These are phyloP conservation scores for Curvularia hawaiiensis DNA, from an alignment of 2,329 filamentous ascomycete species.

Conservation along the genomic window DNA sequence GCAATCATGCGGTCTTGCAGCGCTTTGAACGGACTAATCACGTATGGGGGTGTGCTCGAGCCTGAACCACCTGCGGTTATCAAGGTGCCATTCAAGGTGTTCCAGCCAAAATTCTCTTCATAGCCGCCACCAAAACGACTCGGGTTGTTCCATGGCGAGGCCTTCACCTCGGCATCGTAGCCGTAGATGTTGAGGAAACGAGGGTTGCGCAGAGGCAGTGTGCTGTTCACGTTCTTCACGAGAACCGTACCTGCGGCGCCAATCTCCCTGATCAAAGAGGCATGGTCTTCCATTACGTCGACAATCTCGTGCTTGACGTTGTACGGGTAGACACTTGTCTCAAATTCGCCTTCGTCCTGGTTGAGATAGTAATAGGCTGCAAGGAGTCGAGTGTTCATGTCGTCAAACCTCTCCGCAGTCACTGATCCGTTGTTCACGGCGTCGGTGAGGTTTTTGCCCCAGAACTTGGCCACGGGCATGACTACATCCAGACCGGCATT, in stretches of 20 bases:
- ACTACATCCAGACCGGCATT: conserved; percentile 57
- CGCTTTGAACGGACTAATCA: conserved; percentile 50
- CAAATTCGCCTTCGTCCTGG: conserved; percentile 45
- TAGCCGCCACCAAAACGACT: conserved; percentile 47
- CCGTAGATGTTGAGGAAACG: conserved; percentile 48
- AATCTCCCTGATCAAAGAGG: conserved; percentile 47
- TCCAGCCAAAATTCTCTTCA: conserved; percentile 46
- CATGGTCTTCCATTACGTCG: conserved; percentile 52
- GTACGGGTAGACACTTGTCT: conserved; percentile 30
- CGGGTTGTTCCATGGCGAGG: conserved; percentile 46
- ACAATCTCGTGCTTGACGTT: conserved; percentile 50
- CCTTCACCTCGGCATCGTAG: conserved; percentile 47
- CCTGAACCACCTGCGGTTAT: conserved; percentile 47
- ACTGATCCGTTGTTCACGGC: conserved; percentile 39
- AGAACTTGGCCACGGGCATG: conserved; percentile 44
- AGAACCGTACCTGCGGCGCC: conserved; percentile 49
- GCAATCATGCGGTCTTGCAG: conserved; percentile 39
- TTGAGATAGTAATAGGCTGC: conserved; percentile 43
- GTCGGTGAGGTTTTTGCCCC: conserved; percentile 38
- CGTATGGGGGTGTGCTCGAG: conserved; percentile 47
- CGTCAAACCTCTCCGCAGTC: conserved; percentile 30
- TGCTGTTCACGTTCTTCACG: conserved; percentile 60
- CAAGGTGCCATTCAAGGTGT: conserved; percentile 50
- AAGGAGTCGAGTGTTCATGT: conserved; percentile 40
- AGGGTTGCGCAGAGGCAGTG: conserved; percentile 56